A percentile compares a stretch with the other conserved stretches of the same genome.
Evolutionary conservation across 2,329 filamentous ascomycete genomes (phyloP).

Genomic region (Sclerotinia nivalis): DNA sequence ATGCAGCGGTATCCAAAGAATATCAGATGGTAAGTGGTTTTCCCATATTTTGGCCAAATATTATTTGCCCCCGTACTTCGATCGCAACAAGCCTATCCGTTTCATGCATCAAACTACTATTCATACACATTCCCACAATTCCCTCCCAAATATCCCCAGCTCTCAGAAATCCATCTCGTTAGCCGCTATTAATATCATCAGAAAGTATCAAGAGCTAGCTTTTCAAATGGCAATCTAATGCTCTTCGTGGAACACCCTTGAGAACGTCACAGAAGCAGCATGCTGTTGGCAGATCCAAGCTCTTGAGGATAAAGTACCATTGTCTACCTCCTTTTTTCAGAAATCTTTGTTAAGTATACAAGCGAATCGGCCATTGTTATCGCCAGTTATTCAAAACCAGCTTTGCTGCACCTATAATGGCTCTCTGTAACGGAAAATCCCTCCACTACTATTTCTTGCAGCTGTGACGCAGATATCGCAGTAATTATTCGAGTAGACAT

Average conservation of each 20-base stretch:
- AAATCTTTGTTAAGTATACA: accelerated
- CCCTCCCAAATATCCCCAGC: accelerated
- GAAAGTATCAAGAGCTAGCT: neutral
- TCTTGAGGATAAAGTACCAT: neutral
- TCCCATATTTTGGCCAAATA: neutral
- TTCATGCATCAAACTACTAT: neutral
- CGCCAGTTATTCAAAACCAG: neutral
- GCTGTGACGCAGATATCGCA: neutral
- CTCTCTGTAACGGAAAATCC: neutral
- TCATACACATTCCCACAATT: neutral
- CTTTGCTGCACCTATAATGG: neutral
- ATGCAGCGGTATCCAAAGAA: accelerated
- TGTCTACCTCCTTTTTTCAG: neutral
- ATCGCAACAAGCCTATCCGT: neutral
- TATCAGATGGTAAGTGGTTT: neutral
- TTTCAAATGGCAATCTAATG: accelerated
- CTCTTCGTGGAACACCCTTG: accelerated
- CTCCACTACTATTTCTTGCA: neutral
- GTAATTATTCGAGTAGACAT: neutral
- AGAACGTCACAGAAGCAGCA: neutral
- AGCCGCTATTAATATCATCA: no score
- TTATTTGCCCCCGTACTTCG: neutral
- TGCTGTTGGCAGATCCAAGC: neutral
- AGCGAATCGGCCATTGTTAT: neutral
- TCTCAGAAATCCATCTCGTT: accelerated